phyloP scores from a whole-genome alignment of 2,329 filamentous ascomycete species.

The Didymella pinodella region DNA sequence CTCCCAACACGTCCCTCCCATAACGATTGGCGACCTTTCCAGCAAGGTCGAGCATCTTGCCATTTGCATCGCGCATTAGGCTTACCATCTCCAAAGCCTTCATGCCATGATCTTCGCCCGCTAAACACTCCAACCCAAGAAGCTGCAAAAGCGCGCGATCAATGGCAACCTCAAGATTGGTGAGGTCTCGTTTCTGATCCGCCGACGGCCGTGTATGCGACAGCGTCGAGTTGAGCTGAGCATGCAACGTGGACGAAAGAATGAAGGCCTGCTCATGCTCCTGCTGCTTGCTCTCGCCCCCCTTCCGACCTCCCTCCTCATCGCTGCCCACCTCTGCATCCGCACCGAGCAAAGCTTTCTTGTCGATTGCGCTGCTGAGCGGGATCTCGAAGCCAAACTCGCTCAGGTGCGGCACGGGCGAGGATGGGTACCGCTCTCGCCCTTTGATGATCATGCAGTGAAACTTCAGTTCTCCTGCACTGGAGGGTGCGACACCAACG shows the following conservation, averaged over 20 bases:
- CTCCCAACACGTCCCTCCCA: constrained; percentile 77
- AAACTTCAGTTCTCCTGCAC: constrained; percentile 86
- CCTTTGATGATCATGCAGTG: constrained; percentile 99
- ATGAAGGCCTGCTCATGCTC: constrained; percentile 84
- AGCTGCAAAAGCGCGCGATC: constrained; percentile 92
- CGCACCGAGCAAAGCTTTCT: constrained; percentile 30
- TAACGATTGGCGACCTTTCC: constrained; percentile 89
- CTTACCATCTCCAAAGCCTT: constrained; percentile 89
- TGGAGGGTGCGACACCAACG: constrained; percentile 87
- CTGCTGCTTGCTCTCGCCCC: constrained; percentile 59
- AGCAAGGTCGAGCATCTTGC: constrained; percentile 90
- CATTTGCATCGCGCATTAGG: constrained; percentile 82
- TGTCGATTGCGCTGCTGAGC: constrained; percentile 64
- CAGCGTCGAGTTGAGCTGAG: constrained; percentile 78
- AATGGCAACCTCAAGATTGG: constrained; percentile 78
- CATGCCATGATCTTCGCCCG: constrained; percentile 93
- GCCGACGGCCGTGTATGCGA: constrained; percentile 71
- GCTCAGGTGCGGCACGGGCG: constrained; percentile 90
- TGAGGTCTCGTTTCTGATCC: constrained; percentile 71
- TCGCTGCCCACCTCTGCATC: constrained; percentile 48
- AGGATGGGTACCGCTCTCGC: constrained; percentile 78
- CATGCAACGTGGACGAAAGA: constrained; percentile 73
- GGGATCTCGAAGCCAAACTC: constrained; percentile 95
- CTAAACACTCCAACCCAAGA: constrained; percentile 86
- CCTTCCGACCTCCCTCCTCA: constrained; percentile 29